Evolutionary conservation across 768 basidiomycete genomes (phyloP), one percentile per base, ranked within the genome.

Genomic region (Mycena vitilis): DNA sequence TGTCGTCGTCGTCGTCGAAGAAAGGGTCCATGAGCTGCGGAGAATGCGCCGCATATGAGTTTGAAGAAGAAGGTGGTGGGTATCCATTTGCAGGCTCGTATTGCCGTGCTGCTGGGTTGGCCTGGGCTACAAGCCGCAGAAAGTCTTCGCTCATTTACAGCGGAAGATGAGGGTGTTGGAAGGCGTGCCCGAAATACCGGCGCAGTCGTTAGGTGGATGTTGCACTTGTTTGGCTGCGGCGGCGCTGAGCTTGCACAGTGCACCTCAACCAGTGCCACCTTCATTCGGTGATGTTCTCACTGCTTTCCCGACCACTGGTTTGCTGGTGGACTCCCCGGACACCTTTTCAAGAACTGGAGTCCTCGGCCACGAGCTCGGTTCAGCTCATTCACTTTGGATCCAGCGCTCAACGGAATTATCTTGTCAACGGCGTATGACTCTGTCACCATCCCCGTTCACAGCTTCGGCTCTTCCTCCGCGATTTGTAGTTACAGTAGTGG

Each of bases 1-100:
- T 73, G 66, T 94, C 92, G 71, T 92, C 91, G 62, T 91, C 92
- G 76, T 95, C 94, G 78, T 93, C 91, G 78, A 95, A 95, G 78
- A 95, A 95, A n/a, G 92, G 93, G 79, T 95, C 94, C 80, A 95
- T 83, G 66, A 85, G 78, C 76, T 86, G 84, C 65, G 85, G 83
- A 69, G 82, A 79, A 49, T 77, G 74, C 77, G 84, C 79, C 69
- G 78, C 77, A 76, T 84, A 84, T 62, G 80, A 79, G 56, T 75
- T 75, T 63, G 77, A 76, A 58, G 81, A 79, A 63, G 80, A 76
- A 52, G 87, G 82, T 36, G 91, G 90, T 18, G 91, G 90, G 76
- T 92, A 91, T 59, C 86, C 85, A 76, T 83, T 83, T 16, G 89
- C 83, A 66, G 81, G 81, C 66, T 83, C 86, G 83, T 84, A 82